These are phyloP conservation scores for Hemileccinum impolitum DNA, from an alignment of 768 basidiomycete species.

Conservation along the genomic window DNA sequence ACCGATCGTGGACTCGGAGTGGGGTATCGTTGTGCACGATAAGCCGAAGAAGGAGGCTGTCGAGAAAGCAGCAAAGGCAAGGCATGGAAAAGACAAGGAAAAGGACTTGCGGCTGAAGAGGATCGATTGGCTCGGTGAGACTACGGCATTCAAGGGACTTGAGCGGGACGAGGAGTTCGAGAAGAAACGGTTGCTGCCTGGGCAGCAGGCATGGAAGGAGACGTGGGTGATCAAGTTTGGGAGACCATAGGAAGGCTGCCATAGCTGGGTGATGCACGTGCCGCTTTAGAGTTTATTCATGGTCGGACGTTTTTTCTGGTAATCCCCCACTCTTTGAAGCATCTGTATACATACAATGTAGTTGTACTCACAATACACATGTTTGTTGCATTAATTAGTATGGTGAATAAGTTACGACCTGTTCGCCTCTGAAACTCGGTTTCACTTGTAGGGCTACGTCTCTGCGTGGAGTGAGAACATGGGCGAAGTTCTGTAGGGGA, in stretches of 20 bases:
- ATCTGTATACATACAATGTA: not conserved
- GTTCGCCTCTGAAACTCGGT: too few relatives aligned
- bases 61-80: conserved; percentile 49
- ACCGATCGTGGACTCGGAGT: conserved; percentile 61
- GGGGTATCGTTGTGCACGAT: conserved; percentile 51
- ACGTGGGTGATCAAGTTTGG: conserved; percentile 60
- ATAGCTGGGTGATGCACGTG: not conserved
- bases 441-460: too few relatives aligned
- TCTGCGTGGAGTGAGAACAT: too few relatives aligned
- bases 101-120: conserved; percentile 42
- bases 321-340: not conserved
- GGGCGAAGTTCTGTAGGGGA: too few relatives aligned
- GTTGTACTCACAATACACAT: not conserved
- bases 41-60: conserved; percentile 42
- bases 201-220: conserved; percentile 39
- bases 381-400: too few relatives aligned
- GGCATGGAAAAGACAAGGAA: conserved; percentile 34
- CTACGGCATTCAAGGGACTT: conserved; percentile 58
- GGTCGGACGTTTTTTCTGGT: not conserved
- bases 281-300: not conserved
- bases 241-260: conserved; percentile 16
- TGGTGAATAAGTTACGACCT: too few relatives aligned
- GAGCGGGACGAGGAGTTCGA: conserved; percentile 57
- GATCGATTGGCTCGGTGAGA: conserved; percentile 63
- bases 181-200: conserved; percentile 49